Evolutionary conservation across 2,329 filamentous ascomycete genomes (phyloP), one percentile per base, ranked within the genome.

Genomic region (Trichoderma polysporum): DNA sequence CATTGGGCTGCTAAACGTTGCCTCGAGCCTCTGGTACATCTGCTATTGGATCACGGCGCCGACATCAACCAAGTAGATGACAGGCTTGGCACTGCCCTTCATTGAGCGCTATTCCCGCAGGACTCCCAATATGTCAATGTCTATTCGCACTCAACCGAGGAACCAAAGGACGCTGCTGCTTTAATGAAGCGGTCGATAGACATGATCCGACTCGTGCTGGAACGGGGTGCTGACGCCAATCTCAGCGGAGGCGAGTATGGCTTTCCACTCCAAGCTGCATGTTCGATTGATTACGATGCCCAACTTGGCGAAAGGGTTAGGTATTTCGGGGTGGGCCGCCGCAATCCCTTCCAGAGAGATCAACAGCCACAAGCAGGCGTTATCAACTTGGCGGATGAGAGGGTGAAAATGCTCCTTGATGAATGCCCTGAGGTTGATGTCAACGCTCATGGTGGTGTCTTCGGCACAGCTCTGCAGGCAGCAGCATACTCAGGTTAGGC

Each of bases 241-340:
- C 27, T 64, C 15, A 35, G 25, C 2, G 52, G n/a, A 7, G 59
- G 58, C 2, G n/a, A 41, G n/a, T 66, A 64, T 56, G 67, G 64
- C 33, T 56, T 60, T 19, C 65, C 69, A 25, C 71, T 72, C 10
- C 62, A 68, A 37, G 62, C 64, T 27, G 69, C 71, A 25, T 65
- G 62, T 58, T 35, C 37, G 25, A 37, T 47, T 37, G 33, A 41
- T 10, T 58, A 41, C 4, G 22, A 37, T n/a, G n/a, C n/a, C n/a
- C n/a, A n/a, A n/a, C 15, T 27, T 35, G 47, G 47, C n/a, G n/a
- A n/a, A n/a, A n/a, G n/a, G n/a, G n/a, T n/a, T n/a, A n/a, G n/a
- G n/a, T n/a, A n/a, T n/a, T n/a, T n/a, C n/a, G n/a, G n/a, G n/a
- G n/a, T n/a, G n/a, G n/a, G n/a, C n/a, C n/a, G n/a, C n/a, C n/a